Base-by-base conservation (phyloP, 2,329 filamentous ascomycete genomes). In the Rhexocercosporidium sp. region DNA sequence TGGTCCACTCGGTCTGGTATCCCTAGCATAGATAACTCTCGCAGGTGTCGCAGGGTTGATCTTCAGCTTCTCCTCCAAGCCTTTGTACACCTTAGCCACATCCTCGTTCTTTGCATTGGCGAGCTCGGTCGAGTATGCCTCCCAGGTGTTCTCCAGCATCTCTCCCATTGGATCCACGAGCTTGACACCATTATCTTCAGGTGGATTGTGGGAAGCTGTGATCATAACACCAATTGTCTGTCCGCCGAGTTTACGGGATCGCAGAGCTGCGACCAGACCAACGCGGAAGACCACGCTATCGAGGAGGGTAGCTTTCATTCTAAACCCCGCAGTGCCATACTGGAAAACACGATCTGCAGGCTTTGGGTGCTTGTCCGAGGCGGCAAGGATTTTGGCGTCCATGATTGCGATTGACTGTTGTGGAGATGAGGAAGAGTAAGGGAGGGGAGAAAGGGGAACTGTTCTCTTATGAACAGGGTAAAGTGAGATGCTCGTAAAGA, bases 211-310 rank as follows among this genome's bases (percentile, higher is more conserved):
- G 76, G 92, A 96, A 70, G 94, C 94, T 49, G 94, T 97, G 79
- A 97, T 92, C 94, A 97, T 97, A 73, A 99, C 91, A 77, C 96
- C 96, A 77, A 99, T 97, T 75, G 93, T 91, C 83, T 96, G 92
- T 71, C 94, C 91, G 78, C 91, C 90, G 74, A 96, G 88, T 81
- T 96, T 96, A 78, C 93, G 92, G 72, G 94, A 97, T 70, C 96
- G 91, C 61, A 98, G 86, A 65, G 92, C 89, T 37, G 96, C 93
- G 66, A 97, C 88, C 69, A 99, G 87, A 61, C 95, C 96, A 72
- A 97, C 94, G 56, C 94, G 91, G 81, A 95, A 97, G 74, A 97
- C 88, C 71, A 99, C 93, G 41, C 93, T 96, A 78, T 96, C 92
- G 75, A 98, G 91, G 65, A 97, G 87, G 75, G 94, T 90, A 37